Percentiles rank a stretch among this genome's conserved stretches.
These are phyloP conservation scores for Rubia yunnanensis DNA, from an alignment of 257 asterid genomes.

Conservation along the genomic window DNA sequence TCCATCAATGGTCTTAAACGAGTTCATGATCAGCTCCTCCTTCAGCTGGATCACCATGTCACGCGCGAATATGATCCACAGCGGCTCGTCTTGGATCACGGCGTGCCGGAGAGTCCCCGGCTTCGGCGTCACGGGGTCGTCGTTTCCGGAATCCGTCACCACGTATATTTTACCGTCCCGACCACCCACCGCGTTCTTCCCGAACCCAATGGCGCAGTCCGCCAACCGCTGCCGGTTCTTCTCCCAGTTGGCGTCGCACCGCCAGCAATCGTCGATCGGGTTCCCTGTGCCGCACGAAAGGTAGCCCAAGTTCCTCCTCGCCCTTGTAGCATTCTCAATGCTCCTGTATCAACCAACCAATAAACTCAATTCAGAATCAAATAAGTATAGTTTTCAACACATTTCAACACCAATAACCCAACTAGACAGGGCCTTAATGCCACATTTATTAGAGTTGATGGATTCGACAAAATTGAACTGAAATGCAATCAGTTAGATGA, in stretches of 20 bases:
- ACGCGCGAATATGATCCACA: slow-evolving; percentile 67
- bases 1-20: slow-evolving; percentile 75
- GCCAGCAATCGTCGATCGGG: slow-evolving; percentile 84
- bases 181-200: slow-evolving; percentile 70
- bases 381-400: too few species aligned
- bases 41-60: slow-evolving; percentile 74
- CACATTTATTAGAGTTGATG: too few species aligned
- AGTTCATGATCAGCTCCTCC: slow-evolving; percentile 76
- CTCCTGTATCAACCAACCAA: slow-evolving; percentile 36
- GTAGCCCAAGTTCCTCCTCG: slow-evolving; percentile 58
- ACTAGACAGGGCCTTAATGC: too few species aligned
- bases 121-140: slow-evolving; percentile 43
- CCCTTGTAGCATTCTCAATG: slow-evolving; percentile 42
- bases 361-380: too few species aligned
- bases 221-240: slow-evolving; percentile 54
- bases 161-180: slow-evolving; percentile 50
- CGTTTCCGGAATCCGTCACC: slow-evolving; percentile 48
- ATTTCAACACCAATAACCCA: too few species aligned
- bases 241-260: slow-evolving; percentile 69
- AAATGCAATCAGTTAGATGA: too few species aligned
- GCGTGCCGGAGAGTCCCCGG: slow-evolving; percentile 74
- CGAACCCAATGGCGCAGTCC: slow-evolving; percentile 71
- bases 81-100: slow-evolving; percentile 54
- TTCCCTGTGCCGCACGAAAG: slow-evolving; percentile 69
- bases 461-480: background rate